Conservation (phyloP, 345 rosid genomes). For the Rhizophora mangle region DNA sequence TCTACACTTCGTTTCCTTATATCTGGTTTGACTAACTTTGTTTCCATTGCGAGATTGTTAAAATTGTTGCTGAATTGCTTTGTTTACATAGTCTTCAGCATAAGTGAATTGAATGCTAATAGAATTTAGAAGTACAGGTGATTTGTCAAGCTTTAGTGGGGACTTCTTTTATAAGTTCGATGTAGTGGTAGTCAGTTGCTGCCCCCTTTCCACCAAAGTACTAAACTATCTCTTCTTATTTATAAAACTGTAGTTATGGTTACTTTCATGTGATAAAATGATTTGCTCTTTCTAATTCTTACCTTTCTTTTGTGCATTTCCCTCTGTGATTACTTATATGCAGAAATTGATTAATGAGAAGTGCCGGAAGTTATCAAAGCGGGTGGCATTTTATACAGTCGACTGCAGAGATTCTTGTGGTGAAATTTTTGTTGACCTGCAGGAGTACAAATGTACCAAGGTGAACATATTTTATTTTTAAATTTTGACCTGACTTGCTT, state of each 20-base stretch:
- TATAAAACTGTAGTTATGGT: not conserved
- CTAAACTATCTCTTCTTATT: conserved; percentile 8
- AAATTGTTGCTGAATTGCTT: not conserved
- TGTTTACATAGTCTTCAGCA: not conserved
- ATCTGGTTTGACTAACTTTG: not conserved
- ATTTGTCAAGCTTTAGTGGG: conserved; percentile 47
- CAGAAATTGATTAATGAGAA: conserved; percentile 77
- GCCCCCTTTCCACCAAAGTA: conserved; percentile 64
- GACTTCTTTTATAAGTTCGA: conserved; percentile 76
- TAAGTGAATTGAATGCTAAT: too few species aligned
- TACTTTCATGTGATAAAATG: not conserved
- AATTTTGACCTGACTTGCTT: not conserved
- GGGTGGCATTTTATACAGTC: conserved; percentile 73
- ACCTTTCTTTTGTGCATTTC: not conserved
- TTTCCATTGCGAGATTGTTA: not conserved
- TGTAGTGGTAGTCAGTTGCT: conserved; percentile 65
- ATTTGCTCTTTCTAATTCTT: not conserved
- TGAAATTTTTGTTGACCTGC: conserved; percentile 87
- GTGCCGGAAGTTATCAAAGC: conserved; percentile 67
- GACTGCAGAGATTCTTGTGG: conserved; percentile 85
- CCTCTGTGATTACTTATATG: not conserved
- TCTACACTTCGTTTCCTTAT: not conserved
- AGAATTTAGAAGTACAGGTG: conserved; percentile 46
- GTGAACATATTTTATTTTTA: conserved; percentile 12
- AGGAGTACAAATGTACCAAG: conserved; percentile 60